phyloP scores from a whole-genome alignment of 805 yeast genomes.

The Tetrapisispora arboricola region DNA sequence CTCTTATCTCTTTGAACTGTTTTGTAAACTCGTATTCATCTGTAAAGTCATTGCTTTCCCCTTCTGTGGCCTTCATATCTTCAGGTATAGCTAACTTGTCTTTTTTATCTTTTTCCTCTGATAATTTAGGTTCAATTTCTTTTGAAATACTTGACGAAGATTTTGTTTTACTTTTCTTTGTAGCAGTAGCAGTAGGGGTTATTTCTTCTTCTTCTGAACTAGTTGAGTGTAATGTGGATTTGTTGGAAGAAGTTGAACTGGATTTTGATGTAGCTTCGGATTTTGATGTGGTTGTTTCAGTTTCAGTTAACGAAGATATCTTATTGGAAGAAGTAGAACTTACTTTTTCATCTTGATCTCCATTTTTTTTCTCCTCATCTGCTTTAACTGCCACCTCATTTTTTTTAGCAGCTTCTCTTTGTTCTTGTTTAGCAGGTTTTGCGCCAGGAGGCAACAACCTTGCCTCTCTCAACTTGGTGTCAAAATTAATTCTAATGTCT shows the following conservation, averaged over 20 bases:
- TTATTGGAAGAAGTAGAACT: no score
- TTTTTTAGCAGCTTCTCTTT: conserved; percentile 2
- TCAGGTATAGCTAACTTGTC: background rate
- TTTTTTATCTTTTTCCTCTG: background rate
- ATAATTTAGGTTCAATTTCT: background rate
- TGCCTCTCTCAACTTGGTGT: conserved; percentile 64
- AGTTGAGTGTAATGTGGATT: no score
- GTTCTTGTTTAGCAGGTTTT: conserved; percentile 3
- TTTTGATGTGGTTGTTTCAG: background rate
- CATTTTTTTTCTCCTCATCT: background rate
- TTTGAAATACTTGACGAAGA: background rate
- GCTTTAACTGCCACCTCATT: background rate
- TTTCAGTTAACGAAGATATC: no score
- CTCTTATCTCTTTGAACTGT: conserved; percentile 23
- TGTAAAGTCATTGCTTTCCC: background rate
- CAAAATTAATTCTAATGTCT: conserved; percentile 64
- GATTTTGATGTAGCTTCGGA: background rate
- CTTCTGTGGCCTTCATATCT: background rate
- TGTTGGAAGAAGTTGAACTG: background rate
- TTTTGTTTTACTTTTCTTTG: no score
- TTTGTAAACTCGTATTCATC: conserved; percentile 21
- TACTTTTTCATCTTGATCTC: background rate
- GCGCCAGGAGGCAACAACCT: conserved; percentile 29
- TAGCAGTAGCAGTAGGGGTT: background rate
- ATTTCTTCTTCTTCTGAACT: no score